Percentiles rank a stretch among this genome's conserved stretches.
Evolutionary conservation across 306 rosid species (phyloP).

Genomic region (Ziziphus jujuba): DNA sequence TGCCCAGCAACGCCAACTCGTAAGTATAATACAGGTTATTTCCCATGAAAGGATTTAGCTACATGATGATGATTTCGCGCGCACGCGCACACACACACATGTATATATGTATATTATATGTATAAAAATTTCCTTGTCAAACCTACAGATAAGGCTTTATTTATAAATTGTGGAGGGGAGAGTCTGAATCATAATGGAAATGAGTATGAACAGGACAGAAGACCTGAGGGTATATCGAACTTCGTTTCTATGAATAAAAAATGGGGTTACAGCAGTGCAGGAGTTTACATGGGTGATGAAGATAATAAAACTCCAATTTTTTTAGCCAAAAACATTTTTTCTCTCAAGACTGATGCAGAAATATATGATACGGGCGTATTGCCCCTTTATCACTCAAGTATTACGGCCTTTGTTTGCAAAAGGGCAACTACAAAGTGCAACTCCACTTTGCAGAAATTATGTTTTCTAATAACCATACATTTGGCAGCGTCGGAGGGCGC

Average conservation of each 20-base stretch:
- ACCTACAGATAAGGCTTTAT: constrained; percentile 27
- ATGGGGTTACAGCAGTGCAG: constrained; percentile 65
- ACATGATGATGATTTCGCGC: background rate
- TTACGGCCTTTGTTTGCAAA: constrained; percentile 58
- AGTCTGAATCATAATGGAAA: constrained; percentile 23
- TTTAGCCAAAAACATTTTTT: no score
- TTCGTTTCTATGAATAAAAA: constrained; percentile 6
- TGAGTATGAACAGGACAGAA: constrained; percentile 39
- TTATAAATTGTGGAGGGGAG: constrained; percentile 63
- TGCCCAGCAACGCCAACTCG: constrained; percentile 48
- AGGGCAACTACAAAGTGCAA: constrained; percentile 53
- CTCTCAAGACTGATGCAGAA: constrained; percentile 31
- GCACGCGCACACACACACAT: no score
- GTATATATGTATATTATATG: no score
- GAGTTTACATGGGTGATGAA: constrained; percentile 36
- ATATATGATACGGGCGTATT: constrained; percentile 48
- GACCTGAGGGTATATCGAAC: constrained; percentile 43
- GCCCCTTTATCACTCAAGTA: constrained; percentile 55
- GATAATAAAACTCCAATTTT: background rate
- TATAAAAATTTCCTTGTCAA: no score
- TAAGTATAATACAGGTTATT: constrained; percentile 27
- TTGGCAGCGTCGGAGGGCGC: constrained; percentile 46
- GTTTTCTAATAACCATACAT: constrained; percentile 44
- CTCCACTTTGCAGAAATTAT: constrained; percentile 61
- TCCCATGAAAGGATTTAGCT: no score